Conservation (phyloP, 2,329 filamentous ascomycete species). For the Fusarium sp. region DNA sequence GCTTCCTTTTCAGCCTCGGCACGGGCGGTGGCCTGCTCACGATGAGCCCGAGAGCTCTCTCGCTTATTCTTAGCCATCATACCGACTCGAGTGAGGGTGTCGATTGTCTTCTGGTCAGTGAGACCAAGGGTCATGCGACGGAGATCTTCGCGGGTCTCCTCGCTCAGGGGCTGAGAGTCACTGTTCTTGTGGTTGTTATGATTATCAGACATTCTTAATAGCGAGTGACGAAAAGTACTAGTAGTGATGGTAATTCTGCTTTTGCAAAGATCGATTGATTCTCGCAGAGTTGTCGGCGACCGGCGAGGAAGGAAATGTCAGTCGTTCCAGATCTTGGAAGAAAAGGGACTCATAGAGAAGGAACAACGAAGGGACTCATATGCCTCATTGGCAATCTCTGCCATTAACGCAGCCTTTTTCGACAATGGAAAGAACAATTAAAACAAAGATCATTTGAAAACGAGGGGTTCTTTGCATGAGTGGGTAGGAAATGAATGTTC, state of each 20-base stretch:
- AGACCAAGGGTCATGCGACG: conserved; percentile 41
- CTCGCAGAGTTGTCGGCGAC: conserved; percentile 1
- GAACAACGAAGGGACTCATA: conserved; percentile 7
- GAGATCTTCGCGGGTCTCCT: conserved; percentile 24
- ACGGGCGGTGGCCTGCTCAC: not conserved
- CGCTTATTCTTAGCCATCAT: conserved; percentile 37
- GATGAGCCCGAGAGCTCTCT: not conserved
- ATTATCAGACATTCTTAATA: conserved; percentile 5
- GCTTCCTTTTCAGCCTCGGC: conserved; percentile 1
- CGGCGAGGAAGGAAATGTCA: not conserved
- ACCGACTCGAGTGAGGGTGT: conserved; percentile 32
- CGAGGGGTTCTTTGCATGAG: not conserved
- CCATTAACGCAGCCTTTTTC: conserved; percentile 9
- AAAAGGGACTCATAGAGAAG: not conserved
- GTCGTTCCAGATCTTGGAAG: not conserved
- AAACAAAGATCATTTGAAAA: not conserved
- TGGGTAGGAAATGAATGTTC: not conserved
- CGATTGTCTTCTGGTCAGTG: conserved; percentile 41
- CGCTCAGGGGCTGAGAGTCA: not conserved
- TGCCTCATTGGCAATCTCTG: not conserved
- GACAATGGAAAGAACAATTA: not conserved
- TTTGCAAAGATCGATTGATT: not conserved
- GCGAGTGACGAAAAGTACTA: not conserved
- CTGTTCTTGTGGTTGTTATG: not conserved
- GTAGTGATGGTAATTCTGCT: not conserved